Evolutionary conservation across 371 early-diverging fungal species (phyloP), one percentile per base, ranked within the genome.

Genomic region (Mucor velutinosus): DNA sequence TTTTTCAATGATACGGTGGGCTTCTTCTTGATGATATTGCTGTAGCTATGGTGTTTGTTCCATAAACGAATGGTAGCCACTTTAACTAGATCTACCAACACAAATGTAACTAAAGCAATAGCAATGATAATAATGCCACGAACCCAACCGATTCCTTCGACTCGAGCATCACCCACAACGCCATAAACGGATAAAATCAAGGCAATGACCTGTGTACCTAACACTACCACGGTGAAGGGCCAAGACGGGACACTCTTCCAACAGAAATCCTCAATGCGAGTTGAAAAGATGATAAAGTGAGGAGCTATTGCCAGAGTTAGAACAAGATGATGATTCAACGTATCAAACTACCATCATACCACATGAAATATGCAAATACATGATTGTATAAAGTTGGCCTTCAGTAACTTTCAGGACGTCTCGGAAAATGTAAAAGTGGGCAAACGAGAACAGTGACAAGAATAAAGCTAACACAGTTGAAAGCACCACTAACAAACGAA

Each of bases 231-330:
- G 0, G 92, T 88, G 75, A 97, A 97, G 43, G 86, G 78, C 82
- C 84, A 82, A 25, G 92, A 91, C 7, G 97, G 97, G 64, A 90
- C 71, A 60, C 87, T 91, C 67, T 87, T 88, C 95, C 95, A 97
- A 81, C 94, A 95, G 79, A 90, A 93, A 30, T 89, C 87, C 4
- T 91, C 84, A 17, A 95, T 76, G 62, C 97, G 90, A 7, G 97
- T 97, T 14, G 95, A 94, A 76, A 97, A 97, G 77, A 97, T 97
- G 32, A 95, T 93, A 80, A 97, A 97, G 82, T 97, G 96, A 49
- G 97, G 97, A 62, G 92, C 91, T 81, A 55, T 81, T 23, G 78
- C 77, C 51, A 71, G 65, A 27, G 77, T 72, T 12, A 79, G 30
- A 58, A 27, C 3, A 8, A 71, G 62, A 66, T 56, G 49, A 65